Percentiles rank a stretch among this genome's conserved stretches.
These are phyloP conservation scores for Stagonosporopsis cucurbitacearum DNA, from an alignment of 2,329 filamentous ascomycete species.

Conservation along the genomic window DNA sequence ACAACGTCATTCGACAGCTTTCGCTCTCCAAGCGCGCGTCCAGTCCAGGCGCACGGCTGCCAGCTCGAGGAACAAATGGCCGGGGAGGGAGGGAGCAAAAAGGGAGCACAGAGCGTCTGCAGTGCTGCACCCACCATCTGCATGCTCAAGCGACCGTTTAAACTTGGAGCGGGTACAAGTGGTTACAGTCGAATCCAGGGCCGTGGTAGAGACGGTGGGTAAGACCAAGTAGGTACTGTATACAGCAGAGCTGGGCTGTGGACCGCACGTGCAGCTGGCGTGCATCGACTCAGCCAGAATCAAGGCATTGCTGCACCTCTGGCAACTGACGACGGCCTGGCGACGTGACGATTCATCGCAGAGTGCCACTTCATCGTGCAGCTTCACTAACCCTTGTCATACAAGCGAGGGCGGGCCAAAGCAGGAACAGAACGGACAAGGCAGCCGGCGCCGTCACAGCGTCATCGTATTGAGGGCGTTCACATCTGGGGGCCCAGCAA, in stretches of 20 bases:
- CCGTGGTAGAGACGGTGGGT: slow-evolving; percentile 6
- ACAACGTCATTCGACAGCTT: slow-evolving; percentile 25
- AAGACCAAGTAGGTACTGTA: background rate
- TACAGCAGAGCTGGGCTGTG: slow-evolving; percentile 4
- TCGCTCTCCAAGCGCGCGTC: slow-evolving; percentile 19
- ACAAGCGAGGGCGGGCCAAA: slow-evolving; percentile 16
- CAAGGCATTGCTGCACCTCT: slow-evolving; percentile 13
- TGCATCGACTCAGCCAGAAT: slow-evolving; percentile 2
- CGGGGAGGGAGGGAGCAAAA: background rate
- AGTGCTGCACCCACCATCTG: slow-evolving; percentile 3
- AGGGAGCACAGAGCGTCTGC: slow-evolving; percentile 2
- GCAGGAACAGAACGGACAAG: slow-evolving; percentile 16
- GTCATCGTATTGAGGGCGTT: slow-evolving; percentile 11
- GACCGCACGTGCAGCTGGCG: slow-evolving; percentile 12
- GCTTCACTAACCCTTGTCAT: slow-evolving; percentile 18
- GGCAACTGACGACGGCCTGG: slow-evolving; percentile 8
- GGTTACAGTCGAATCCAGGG: background rate
- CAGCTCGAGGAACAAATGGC: background rate
- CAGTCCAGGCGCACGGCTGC: slow-evolving; percentile 27
- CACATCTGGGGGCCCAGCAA: background rate
- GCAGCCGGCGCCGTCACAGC: slow-evolving; percentile 1
- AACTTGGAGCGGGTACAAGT: background rate
- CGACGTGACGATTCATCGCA: slow-evolving; percentile 10
- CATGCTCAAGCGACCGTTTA: slow-evolving; percentile 15
- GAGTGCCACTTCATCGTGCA: slow-evolving; percentile 22